Percentiles rank a stretch among this genome's conserved stretches.
These are phyloP conservation scores for Irpex rosettiformis DNA, from an alignment of 1,284 basidiomycete species.

Conservation along the genomic window DNA sequence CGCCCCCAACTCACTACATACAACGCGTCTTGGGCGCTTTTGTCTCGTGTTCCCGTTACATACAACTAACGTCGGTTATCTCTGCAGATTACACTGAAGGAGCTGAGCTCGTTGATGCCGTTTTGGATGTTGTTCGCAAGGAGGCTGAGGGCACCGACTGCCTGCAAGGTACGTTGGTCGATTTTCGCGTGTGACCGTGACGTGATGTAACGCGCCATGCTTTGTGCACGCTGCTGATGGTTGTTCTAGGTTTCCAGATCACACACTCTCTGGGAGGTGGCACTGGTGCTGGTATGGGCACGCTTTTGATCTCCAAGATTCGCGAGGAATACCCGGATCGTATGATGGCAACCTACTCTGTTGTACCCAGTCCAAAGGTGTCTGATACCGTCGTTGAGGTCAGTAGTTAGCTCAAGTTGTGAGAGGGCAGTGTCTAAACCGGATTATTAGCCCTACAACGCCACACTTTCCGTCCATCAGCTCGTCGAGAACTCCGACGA, in stretches of 20 bases:
- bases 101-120: slow-evolving; percentile 93
- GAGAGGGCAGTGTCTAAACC: neutral
- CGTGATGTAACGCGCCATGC: slow-evolving; percentile 17
- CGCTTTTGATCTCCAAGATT: slow-evolving; percentile 88
- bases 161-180: slow-evolving; percentile 68
- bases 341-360: slow-evolving; percentile 97
- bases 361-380: slow-evolving; percentile 94
- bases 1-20: neutral
- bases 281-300: slow-evolving; percentile 93
- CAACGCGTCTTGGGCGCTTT: slow-evolving; percentile 7
- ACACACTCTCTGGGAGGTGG: slow-evolving; percentile 97
- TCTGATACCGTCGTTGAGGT: slow-evolving; percentile 97
- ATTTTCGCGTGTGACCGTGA: slow-evolving; percentile 20
- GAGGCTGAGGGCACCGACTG: slow-evolving; percentile 92
- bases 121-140: slow-evolving; percentile 86
- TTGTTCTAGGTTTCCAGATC: slow-evolving; percentile 82
- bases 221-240: slow-evolving; percentile 16
- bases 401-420: slow-evolving; percentile 12
- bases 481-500: slow-evolving; percentile 96
- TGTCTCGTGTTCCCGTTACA: slow-evolving; percentile 3
- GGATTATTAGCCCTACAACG: slow-evolving; percentile 81
- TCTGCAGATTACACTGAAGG: slow-evolving; percentile 91
- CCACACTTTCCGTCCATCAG: slow-evolving; percentile 92
- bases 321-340: slow-evolving; percentile 93
- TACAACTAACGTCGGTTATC: slow-evolving; percentile 16